Base-by-base conservation (phyloP, 345 rosid species). In the rapeseed (Brassica napus) region DNA sequence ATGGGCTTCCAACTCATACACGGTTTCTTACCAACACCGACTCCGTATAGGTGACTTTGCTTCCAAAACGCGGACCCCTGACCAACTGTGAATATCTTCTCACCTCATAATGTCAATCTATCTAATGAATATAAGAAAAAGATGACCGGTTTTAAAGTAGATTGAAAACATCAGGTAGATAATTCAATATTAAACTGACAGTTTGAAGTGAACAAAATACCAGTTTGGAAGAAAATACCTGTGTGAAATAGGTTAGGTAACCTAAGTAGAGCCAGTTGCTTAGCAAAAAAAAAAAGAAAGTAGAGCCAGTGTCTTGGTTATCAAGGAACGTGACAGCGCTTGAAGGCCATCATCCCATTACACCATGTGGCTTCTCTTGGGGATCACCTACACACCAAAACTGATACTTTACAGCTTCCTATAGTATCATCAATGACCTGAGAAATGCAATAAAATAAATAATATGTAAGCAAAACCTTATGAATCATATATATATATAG, bases 341-440 rank as follows among this genome's bases (percentile, higher is more conserved):
- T n/a, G 93, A 94, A 69, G 97, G 92, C 97, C 98, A 94, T 97
- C 90, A 89, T 78, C 97, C 97, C 86, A 94, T 82, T 75, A 92
- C 90, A 57, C 97, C 97, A 0, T 93, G 92, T 59, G 97, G 97
- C 86, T 94, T 94, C 76, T 94, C 97, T 77, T 88, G 87, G 2
- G 90, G 62, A 73, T 94, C 97, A 76, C 89, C 78, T 75, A 94
- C 84, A 73, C 92, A 92, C 98, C 98, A 85, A 31, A 81, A 84
- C 82, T 89, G 92, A 70, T 94, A 94, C 82, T 89, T 91, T 1
- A 89, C 94, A 42, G 97, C 94, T 84, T 92, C 97, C 89, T 91
- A 71, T 81, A 55, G 37, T 15, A 72, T 11, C 15, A 64, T 9
- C 28, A 57, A 37, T 10, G 65, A 76, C 30, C 15, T 60, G 14